Evolutionary conservation across 2,329 filamentous ascomycete species (phyloP).

Genomic region (Talaromyces amestolkiae): DNA sequence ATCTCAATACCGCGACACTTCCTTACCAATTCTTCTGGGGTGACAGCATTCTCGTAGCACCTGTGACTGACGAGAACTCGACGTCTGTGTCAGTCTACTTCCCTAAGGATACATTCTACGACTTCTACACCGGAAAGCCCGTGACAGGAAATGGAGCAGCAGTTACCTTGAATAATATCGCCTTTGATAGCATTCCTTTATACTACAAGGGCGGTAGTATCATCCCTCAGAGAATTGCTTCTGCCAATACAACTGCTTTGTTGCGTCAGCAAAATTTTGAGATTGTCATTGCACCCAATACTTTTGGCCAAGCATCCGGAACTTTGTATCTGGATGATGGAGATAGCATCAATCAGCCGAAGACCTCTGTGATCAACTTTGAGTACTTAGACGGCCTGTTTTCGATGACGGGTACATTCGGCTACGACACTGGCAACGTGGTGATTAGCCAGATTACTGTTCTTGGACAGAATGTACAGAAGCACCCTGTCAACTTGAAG

Average conservation of each 20-base stretch:
- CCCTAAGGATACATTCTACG: conserved; percentile 59
- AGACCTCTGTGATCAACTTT: conserved; percentile 60
- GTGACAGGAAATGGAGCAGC: conserved; percentile 48
- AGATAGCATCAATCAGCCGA: conserved; percentile 59
- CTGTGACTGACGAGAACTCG: conserved; percentile 52
- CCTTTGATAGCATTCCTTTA: conserved; percentile 57
- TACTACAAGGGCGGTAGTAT: conserved; percentile 62
- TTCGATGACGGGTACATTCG: conserved; percentile 31
- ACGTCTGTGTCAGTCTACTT: conserved; percentile 57
- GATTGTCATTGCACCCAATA: conserved; percentile 65
- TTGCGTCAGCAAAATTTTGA: conserved; percentile 64
- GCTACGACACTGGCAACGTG: conserved; percentile 26
- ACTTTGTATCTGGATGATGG: conserved; percentile 77
- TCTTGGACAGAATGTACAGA: conserved; percentile 27
- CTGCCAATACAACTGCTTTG: conserved; percentile 60
- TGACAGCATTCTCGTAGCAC: conserved; percentile 55
- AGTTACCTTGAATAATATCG: conserved; percentile 46
- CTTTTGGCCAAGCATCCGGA: conserved; percentile 63
- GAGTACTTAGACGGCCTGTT: conserved; percentile 52
- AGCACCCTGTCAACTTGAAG: conserved; percentile 14
- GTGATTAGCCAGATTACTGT: conserved; percentile 35
- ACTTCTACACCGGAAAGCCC: conserved; percentile 54
- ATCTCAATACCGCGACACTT: conserved; percentile 52
- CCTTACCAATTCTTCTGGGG: conserved; percentile 61
- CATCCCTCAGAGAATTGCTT: conserved; percentile 54